Conservation (phyloP, 164 flowering plant species). For the Houttuynia cordata region DNA sequence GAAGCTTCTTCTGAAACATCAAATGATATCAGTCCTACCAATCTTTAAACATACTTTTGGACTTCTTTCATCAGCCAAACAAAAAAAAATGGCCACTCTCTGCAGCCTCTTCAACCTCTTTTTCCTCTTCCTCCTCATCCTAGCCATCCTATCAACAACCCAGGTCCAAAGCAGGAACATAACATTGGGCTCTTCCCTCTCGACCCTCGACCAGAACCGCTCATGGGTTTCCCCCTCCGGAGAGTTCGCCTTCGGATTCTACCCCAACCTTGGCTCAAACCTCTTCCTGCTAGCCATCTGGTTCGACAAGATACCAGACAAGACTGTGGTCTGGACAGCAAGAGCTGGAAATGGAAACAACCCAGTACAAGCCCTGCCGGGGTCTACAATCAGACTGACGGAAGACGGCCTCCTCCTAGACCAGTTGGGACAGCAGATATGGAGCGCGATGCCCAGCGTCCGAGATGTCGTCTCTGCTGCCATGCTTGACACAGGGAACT, state of each 20-base stretch:
- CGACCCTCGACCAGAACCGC: constrained; percentile 7
- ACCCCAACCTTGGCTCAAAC: not conserved
- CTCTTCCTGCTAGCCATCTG: constrained; percentile 25
- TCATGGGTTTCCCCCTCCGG: constrained; percentile 33
- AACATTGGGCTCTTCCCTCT: constrained; percentile 21
- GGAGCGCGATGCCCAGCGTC: not conserved
- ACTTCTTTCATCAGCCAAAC: no score
- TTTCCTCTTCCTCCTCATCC: constrained; percentile 2
- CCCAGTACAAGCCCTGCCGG: constrained; percentile 6
- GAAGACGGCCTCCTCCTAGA: constrained; percentile 16
- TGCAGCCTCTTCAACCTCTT: not conserved
- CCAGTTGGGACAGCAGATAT: constrained; percentile 8
- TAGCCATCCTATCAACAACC: not conserved
- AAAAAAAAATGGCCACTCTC: not conserved
- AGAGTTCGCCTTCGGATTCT: constrained; percentile 37
- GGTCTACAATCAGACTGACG: constrained; percentile 22
- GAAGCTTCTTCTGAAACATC: constrained; percentile 7
- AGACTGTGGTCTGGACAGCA: constrained; percentile 26
- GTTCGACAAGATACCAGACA: constrained; percentile 23
- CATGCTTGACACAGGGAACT: constrained; percentile 40
- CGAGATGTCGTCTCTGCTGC: constrained; percentile 15
- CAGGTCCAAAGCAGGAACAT: constrained; percentile 5
- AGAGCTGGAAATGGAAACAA: constrained; percentile 9
- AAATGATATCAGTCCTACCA: not conserved
- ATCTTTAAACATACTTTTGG: no score